Conservation (phyloP, 805 yeast genomes). For the Candida xiaguanensis region DNA sequence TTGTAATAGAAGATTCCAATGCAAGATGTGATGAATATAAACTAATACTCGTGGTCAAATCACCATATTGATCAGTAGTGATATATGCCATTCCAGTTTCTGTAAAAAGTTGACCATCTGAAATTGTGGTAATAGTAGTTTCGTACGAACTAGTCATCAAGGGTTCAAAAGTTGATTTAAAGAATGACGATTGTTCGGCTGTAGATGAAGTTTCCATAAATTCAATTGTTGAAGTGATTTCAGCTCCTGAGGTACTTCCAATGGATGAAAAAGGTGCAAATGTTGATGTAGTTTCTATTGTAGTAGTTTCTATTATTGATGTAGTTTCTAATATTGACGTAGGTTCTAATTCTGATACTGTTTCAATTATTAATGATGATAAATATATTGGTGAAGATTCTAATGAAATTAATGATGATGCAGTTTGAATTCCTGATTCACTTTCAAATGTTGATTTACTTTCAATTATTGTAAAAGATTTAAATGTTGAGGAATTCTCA, state of each 20-base stretch:
- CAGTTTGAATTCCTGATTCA: neutral
- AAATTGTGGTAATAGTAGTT: constrained; percentile 9
- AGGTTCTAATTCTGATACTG: neutral
- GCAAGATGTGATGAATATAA: neutral
- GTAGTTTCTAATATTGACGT: neutral
- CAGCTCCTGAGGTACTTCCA: too few species aligned
- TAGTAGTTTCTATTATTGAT: neutral
- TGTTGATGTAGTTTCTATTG: too few species aligned
- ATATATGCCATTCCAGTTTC: neutral
- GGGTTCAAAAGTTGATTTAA: too few species aligned
- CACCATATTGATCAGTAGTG: neutral
- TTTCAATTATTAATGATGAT: neutral
- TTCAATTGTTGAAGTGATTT: too few species aligned
- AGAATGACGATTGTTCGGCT: too few species aligned
- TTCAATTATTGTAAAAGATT: too few species aligned
- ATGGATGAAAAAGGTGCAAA: too few species aligned
- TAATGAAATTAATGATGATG: neutral
- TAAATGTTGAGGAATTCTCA: too few species aligned
- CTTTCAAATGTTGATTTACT: neutral
- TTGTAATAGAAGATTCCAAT: neutral
- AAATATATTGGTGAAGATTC: neutral
- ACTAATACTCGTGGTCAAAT: constrained; percentile 7
- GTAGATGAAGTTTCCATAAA: too few species aligned
- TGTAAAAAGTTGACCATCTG: constrained; percentile 6
- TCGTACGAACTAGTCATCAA: too few species aligned